A percentile compares a stretch with the other conserved stretches of the same genome.
Evolutionary conservation across 495 filamentous ascomycete species (phyloP).

Genomic region (Hypoxylon lienhwacheense): DNA sequence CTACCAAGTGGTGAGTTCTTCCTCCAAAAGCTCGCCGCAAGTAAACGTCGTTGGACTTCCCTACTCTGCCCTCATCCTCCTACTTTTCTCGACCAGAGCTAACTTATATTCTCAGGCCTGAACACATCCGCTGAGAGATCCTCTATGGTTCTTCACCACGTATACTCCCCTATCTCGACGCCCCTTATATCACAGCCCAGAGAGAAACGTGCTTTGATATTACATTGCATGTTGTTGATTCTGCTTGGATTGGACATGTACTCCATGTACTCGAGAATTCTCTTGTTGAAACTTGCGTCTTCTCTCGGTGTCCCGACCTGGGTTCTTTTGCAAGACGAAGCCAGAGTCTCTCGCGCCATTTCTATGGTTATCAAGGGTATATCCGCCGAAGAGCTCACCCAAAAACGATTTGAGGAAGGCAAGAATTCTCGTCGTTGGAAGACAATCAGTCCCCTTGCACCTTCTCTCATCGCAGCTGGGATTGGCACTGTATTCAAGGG

Average conservation of each 20-base stretch:
- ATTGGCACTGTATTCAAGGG: conserved; percentile 82
- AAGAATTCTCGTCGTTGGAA: conserved; percentile 73
- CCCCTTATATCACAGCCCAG: conserved; percentile 44
- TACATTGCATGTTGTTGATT: conserved; percentile 68
- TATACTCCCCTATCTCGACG: conserved; percentile 51
- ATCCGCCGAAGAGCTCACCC: conserved; percentile 64
- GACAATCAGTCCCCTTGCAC: conserved; percentile 76
- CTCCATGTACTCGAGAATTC: conserved; percentile 69
- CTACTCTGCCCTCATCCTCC: neutral
- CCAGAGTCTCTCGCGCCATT: conserved; percentile 71
- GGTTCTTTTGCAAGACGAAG: conserved; percentile 70
- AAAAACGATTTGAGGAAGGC: conserved; percentile 68
- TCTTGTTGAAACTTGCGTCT: conserved; percentile 70
- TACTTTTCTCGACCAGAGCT: conserved; percentile 7
- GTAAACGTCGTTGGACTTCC: conserved; percentile 9
- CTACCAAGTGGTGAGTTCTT: conserved; percentile 36
- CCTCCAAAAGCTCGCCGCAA: conserved; percentile 17
- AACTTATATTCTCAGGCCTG: conserved; percentile 30
- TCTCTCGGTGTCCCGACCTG: conserved; percentile 67
- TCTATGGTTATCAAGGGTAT: conserved; percentile 73
- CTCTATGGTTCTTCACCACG: conserved; percentile 43
- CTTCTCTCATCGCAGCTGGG: conserved; percentile 78
- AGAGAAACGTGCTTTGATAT: conserved; percentile 51
- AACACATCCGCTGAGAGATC: conserved; percentile 38
- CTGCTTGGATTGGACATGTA: conserved; percentile 83